These are phyloP conservation scores for Phaeotremella skinneri DNA, from an alignment of 768 basidiomycete species.

Conservation along the genomic window DNA sequence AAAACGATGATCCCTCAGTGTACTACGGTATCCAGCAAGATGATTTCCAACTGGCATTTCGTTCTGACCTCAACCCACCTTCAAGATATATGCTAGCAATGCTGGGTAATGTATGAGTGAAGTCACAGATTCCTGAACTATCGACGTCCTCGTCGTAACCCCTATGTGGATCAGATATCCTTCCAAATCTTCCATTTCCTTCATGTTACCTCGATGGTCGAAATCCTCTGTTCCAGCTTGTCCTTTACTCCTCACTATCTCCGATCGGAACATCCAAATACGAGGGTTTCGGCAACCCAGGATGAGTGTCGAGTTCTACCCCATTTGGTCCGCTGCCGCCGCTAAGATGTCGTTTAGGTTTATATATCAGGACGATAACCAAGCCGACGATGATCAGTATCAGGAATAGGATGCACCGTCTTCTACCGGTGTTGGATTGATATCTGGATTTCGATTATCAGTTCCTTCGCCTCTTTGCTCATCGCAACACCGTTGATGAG, in stretches of 20 bases:
- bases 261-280: slow-evolving; percentile 11
- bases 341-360: slow-evolving; percentile 59
- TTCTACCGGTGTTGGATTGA: slow-evolving; percentile 87
- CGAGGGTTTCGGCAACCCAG: slow-evolving; percentile 26
- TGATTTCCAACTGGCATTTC: too few species aligned
- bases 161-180: too few species aligned
- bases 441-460: slow-evolving; percentile 59
- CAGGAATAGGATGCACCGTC: slow-evolving; percentile 90
- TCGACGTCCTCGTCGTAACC: too few species aligned
- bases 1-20: too few species aligned
- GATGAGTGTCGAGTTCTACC: slow-evolving; percentile 7
- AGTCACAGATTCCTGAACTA: too few species aligned
- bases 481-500: neutral
- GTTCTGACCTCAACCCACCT: too few species aligned
- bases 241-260: neutral
- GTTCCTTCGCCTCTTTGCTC: neutral
- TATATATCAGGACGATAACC: slow-evolving; percentile 84
- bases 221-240: too few species aligned
- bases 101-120: too few species aligned
- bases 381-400: slow-evolving; percentile 84
- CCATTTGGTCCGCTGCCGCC: neutral
- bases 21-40: too few species aligned
- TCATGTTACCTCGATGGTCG: neutral
- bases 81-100: too few species aligned
- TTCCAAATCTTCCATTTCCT: neutral